Percentiles rank a stretch among this genome's conserved stretches.
Evolutionary conservation across 768 basidiomycete species (phyloP).

Genomic region (Naematelia encephala): DNA sequence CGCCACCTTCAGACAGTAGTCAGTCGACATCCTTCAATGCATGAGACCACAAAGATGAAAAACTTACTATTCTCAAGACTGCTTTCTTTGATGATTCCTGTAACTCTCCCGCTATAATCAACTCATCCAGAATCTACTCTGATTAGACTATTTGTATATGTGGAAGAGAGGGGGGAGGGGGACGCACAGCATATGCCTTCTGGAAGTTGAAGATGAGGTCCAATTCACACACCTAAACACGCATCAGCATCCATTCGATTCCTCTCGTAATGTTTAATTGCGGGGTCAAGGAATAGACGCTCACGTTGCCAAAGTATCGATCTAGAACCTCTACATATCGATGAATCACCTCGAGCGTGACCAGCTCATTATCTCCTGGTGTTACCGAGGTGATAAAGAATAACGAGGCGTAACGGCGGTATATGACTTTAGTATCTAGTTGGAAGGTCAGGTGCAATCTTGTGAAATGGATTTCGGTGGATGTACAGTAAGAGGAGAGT

Average conservation of each 20-base stretch:
- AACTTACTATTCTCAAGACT: slow-evolving; percentile 54
- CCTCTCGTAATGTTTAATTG: too few relatives aligned
- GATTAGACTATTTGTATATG: neutral
- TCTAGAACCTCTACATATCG: slow-evolving; percentile 89
- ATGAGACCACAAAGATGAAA: neutral
- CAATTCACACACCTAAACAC: slow-evolving; percentile 61
- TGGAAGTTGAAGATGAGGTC: slow-evolving; percentile 98
- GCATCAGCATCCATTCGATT: neutral
- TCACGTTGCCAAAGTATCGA: slow-evolving; percentile 79
- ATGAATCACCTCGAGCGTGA: slow-evolving; percentile 88
- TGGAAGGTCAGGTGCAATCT: too few relatives aligned
- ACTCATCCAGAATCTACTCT: slow-evolving; percentile 71
- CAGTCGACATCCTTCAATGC: neutral
- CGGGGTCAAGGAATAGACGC: too few relatives aligned
- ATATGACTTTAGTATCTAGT: slow-evolving; percentile 81
- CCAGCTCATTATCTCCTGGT: slow-evolving; percentile 81
- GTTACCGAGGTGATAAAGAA: slow-evolving; percentile 91
- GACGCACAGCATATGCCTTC: slow-evolving; percentile 77
- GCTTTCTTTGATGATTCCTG: slow-evolving; percentile 81
- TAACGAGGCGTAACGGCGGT: slow-evolving; percentile 89
- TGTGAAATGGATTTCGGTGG: too few relatives aligned
- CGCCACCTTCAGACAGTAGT: slow-evolving; percentile 42
- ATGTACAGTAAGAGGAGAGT: neutral
- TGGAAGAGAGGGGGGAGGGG: neutral
- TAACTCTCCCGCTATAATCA: slow-evolving; percentile 88